Evolutionary conservation across 148 eudicot species (phyloP), one percentile per base, ranked within the genome.

Genomic region (Chenopodium suecicum): DNA sequence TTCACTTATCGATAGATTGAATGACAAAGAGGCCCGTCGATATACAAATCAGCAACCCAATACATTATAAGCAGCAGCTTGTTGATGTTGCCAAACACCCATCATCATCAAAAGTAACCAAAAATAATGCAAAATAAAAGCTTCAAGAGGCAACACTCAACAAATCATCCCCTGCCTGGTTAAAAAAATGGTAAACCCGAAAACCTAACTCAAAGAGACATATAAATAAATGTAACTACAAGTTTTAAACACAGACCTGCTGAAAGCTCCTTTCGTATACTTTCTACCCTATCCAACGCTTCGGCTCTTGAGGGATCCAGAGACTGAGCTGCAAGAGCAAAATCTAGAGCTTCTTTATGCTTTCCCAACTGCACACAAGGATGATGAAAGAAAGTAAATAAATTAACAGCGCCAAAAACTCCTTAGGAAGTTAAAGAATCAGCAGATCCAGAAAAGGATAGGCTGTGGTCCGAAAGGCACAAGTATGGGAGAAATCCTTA

Each of bases 261-360:
- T 79, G 91, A 88, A 50, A 94, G 84, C 74, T 90, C 91, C 79
- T 87, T 85, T 65, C 82, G 88, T 71, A 94, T 91, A 73, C 78
- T 84, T 82, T 90, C 92, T 80, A 97, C 85, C 81, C 86, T 94
- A 77, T 89, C 95, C 52, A 86, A 77, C 52, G 91, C 92, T 85
- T 92, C 97, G 80, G 83, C 77, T 84, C 88, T 84, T 8, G 88
- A 91, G 32, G 95, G 95, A 77, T 89, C 95, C 82, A 91, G 41
- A 80, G 87, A 84, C 72, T 89, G 91, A 78, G 95, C 94, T 19
- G 97, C 97, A 89, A 85, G 86, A 79, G 95, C 97, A 86, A 89
- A 97, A 71, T 91, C 97, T 80, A 92, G 85, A 66, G 98, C 99
- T 88, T 91, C 99, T 88, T 86, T 88, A 87, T 89, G 89, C 86